Conservation (phyloP, 2,329 filamentous ascomycete genomes). For the Sordariomycetes sp. region DNA sequence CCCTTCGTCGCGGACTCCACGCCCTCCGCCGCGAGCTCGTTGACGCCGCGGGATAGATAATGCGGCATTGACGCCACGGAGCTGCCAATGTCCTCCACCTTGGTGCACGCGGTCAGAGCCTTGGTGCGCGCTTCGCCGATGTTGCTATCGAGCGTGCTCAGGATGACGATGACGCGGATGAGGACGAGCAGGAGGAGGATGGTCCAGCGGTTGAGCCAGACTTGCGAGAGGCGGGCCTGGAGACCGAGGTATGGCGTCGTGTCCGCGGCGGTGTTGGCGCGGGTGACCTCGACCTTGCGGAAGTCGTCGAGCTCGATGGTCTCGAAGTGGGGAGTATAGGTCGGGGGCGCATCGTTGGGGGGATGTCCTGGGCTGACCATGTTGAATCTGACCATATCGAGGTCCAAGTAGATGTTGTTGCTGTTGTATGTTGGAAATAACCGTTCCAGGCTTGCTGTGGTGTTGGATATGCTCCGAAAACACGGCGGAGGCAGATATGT, state of each 20-base stretch:
- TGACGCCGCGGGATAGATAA: slow-evolving; percentile 83
- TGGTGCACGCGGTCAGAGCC: slow-evolving; percentile 80
- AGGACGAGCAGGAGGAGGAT: slow-evolving; percentile 80
- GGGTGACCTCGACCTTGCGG: slow-evolving; percentile 18
- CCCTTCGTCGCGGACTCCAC: slow-evolving; percentile 73
- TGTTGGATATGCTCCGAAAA: too few relatives aligned
- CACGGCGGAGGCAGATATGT: too few relatives aligned
- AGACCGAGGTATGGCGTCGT: slow-evolving; percentile 89
- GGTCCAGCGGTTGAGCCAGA: slow-evolving; percentile 98
- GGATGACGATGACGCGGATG: slow-evolving; percentile 66
- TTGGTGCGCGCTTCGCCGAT: slow-evolving; percentile 67
- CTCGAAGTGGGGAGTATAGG: slow-evolving; percentile 19
- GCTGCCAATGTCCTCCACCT: slow-evolving; percentile 87
- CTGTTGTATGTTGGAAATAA: not conserved
- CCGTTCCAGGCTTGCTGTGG: too few relatives aligned
- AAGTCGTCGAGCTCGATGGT: slow-evolving; percentile 23
- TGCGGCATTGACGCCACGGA: slow-evolving; percentile 97
- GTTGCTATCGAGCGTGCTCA: slow-evolving; percentile 61
- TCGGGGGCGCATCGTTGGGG: slow-evolving; percentile 8
- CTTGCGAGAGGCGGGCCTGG: slow-evolving; percentile 79
- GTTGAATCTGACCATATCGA: not conserved
- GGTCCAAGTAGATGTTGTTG: not conserved
- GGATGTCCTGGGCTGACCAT: not conserved
- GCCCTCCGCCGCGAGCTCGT: slow-evolving; percentile 68
- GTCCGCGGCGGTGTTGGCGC: slow-evolving; percentile 51